These are phyloP conservation scores for Cyclotella kingstonii DNA, from an alignment of 108 stramenopile species.

Conservation along the genomic window DNA sequence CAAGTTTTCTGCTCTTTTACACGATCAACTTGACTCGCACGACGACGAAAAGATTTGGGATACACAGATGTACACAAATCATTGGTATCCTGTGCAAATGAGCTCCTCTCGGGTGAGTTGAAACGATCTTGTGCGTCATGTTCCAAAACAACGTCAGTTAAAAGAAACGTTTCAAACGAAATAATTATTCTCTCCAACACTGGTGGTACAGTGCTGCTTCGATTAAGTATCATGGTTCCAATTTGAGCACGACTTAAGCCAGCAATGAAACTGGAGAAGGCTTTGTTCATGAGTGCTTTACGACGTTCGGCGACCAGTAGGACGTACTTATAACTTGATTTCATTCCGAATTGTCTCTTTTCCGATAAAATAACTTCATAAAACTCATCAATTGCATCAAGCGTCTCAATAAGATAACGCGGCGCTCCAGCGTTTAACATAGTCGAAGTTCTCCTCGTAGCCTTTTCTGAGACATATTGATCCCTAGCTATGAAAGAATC, in stretches of 20 bases:
- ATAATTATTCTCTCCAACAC: constrained; percentile 18
- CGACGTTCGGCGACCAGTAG: constrained; percentile 27
- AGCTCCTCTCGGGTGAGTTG: background rate
- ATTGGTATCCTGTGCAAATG: background rate
- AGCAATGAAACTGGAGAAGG: constrained; percentile 23
- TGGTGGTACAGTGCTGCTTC: background rate
- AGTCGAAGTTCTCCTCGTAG: constrained; percentile 3
- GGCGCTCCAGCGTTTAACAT: constrained; percentile 13
- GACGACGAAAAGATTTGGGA: constrained; percentile 3
- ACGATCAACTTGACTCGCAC: constrained; percentile 8
- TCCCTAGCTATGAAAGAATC: constrained; percentile 7
- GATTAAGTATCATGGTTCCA: background rate
- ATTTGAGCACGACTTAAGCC: constrained; percentile 1
- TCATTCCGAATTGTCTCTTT: constrained; percentile 33
- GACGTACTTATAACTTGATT: constrained; percentile 26
- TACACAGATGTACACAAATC: background rate
- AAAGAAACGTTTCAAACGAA: constrained; percentile 29
- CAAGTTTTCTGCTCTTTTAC: background rate
- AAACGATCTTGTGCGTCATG: background rate
- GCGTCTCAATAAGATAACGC: background rate
- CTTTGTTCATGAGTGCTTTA: constrained; percentile 16
- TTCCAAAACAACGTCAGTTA: constrained; percentile 7
- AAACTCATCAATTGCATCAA: constrained; percentile 33
- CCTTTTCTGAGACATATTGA: background rate
- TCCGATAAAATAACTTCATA: constrained; percentile 28